These are phyloP conservation scores for Pseudogymnoascus sp. DNA, from an alignment of 2,329 filamentous ascomycete species.

Conservation along the genomic window DNA sequence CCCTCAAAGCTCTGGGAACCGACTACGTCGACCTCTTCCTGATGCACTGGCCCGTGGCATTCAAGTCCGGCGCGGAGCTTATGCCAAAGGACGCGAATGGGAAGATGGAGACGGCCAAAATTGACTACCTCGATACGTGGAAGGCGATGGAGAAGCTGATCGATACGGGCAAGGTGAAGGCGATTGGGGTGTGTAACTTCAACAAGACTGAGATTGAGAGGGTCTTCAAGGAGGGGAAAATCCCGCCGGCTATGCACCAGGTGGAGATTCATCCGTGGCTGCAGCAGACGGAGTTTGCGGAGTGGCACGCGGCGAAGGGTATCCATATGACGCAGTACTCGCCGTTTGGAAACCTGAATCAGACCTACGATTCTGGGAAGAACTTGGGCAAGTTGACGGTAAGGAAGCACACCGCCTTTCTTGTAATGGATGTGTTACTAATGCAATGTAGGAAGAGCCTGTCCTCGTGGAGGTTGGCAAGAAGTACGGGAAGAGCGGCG, in stretches of 20 bases:
- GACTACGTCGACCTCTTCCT: conserved; percentile 34
- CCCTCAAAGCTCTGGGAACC: conserved; percentile 29
- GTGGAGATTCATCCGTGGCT: conserved; percentile 45
- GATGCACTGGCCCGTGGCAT: conserved; percentile 32
- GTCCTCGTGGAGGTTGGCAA: conserved; percentile 45
- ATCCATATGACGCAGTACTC: conserved; percentile 39
- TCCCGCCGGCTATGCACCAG: conserved; percentile 50
- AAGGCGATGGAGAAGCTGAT: conserved; percentile 48
- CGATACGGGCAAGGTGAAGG: conserved; percentile 40
- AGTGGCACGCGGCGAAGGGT: conserved; percentile 36
- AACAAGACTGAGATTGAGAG: conserved; percentile 31
- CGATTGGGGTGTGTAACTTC: conserved; percentile 59
- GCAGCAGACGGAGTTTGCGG: conserved; percentile 40
- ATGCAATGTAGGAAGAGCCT: conserved; percentile 37
- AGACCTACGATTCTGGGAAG: conserved; percentile 52
- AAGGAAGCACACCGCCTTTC: background rate
- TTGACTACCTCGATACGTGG: conserved; percentile 44
- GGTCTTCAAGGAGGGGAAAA: conserved; percentile 33
- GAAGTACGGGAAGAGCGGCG: conserved; percentile 46
- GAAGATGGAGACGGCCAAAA: conserved; percentile 18
- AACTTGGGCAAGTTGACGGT: conserved; percentile 35
- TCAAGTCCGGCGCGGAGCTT: conserved; percentile 20
- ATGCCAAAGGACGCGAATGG: conserved; percentile 21
- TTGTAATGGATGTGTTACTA: background rate
- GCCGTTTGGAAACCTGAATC: conserved; percentile 52